Percentiles rank a stretch among this genome's conserved stretches.
phyloP scores from a whole-genome alignment of 1,284 basidiomycete genomes.

The Neonothopanus nambi region DNA sequence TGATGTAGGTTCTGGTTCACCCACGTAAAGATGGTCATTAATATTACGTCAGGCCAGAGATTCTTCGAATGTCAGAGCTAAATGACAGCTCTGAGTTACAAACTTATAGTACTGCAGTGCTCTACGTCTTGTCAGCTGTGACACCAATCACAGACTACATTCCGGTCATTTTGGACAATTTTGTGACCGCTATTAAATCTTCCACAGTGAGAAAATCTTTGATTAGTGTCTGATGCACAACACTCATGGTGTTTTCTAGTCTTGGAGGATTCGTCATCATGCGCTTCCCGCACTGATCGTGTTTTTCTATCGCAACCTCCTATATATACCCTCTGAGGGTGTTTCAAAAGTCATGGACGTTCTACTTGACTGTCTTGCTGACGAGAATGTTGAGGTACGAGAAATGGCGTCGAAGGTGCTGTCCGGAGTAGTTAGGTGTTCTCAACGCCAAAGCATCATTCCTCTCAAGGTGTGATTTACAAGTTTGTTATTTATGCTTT shows the following conservation, averaged over 20 bases:
- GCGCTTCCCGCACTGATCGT: conserved; percentile 75
- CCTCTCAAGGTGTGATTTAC: conserved; percentile 69
- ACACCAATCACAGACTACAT: conserved; percentile 64
- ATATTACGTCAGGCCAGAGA: conserved; percentile 58
- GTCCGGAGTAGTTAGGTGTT: conserved; percentile 89
- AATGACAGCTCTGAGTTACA: conserved; percentile 76
- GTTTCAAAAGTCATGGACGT: conserved; percentile 78
- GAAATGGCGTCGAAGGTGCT: conserved; percentile 92
- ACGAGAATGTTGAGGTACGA: conserved; percentile 93
- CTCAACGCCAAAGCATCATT: conserved; percentile 86
- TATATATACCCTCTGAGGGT: conserved; percentile 68
- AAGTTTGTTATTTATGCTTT: background rate
- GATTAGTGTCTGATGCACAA: conserved; percentile 16
- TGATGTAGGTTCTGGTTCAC: conserved; percentile 58
- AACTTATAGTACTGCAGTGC: conserved; percentile 70
- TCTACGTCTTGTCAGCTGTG: conserved; percentile 74
- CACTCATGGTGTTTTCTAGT: conserved; percentile 39
- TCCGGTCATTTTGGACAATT: conserved; percentile 56
- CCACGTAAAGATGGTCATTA: background rate
- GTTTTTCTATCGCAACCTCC: conserved; percentile 86
- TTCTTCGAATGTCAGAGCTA: conserved; percentile 79
- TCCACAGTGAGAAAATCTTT: conserved; percentile 51
- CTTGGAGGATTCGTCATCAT: conserved; percentile 78
- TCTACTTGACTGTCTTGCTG: conserved; percentile 79
- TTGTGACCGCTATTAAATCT: conserved; percentile 67